phyloP scores from a whole-genome alignment of 176 grass and related monocot species.

The Oryza rufipogon region DNA sequence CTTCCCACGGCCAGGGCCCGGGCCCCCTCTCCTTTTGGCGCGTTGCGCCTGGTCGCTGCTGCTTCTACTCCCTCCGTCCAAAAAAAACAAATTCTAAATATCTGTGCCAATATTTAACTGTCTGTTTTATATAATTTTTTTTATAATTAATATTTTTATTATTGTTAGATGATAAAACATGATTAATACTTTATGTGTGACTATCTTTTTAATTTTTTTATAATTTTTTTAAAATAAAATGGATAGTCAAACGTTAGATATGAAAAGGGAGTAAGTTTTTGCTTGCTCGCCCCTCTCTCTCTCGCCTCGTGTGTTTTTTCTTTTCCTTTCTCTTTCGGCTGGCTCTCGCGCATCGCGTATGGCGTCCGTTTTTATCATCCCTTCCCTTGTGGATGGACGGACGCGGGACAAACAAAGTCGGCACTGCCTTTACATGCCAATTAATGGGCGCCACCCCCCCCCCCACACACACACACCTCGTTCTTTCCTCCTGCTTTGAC shows the following conservation, averaged over 20 bases:
- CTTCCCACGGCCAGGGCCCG: too few relatives aligned
- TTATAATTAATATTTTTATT: too few relatives aligned
- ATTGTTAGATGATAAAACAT: too few relatives aligned
- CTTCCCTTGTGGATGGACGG: not conserved
- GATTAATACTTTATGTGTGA: too few relatives aligned
- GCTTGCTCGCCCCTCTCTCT: not conserved
- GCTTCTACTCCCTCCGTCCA: too few relatives aligned
- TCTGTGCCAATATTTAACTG: too few relatives aligned
- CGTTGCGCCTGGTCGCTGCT: conserved; percentile 38
- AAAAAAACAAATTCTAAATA: too few relatives aligned
- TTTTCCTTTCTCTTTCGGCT: not conserved
- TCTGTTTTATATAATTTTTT: too few relatives aligned
- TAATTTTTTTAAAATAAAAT: too few relatives aligned
- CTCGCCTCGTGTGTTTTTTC: not conserved
- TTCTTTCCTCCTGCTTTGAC: conserved; percentile 27
- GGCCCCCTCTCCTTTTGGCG: conserved; percentile 43
- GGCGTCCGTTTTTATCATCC: not conserved
- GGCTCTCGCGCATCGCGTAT: not conserved
- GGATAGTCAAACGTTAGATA: too few relatives aligned
- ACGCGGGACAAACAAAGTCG: conserved; percentile 35
- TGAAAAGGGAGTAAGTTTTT: not conserved
- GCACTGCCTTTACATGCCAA: conserved; percentile 32
- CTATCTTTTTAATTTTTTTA: too few relatives aligned
- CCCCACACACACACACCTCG: conserved; percentile 29
- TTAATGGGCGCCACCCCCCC: conserved; percentile 42